Percentiles rank a stretch among this genome's conserved stretches.
Conservation (phyloP, 2,329 filamentous ascomycete species). For the Pestalotiopsis sp. region DNA sequence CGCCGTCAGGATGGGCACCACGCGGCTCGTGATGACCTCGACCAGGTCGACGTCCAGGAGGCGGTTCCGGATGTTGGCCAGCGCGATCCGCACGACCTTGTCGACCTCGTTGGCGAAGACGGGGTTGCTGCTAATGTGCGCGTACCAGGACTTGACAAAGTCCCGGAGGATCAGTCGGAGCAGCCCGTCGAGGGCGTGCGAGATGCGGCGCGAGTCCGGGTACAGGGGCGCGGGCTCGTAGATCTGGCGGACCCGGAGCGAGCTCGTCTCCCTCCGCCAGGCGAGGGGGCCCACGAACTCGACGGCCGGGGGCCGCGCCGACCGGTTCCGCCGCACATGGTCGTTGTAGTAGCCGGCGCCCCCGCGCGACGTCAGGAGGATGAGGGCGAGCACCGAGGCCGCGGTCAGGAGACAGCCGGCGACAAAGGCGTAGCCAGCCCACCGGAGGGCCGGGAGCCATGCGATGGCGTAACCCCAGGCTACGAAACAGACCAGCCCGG, state of each 20-base stretch:
- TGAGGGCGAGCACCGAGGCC: constrained; percentile 57
- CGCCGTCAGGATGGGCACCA: constrained; percentile 85
- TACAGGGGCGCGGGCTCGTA: constrained; percentile 75
- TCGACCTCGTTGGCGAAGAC: constrained; percentile 88
- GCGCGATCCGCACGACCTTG: constrained; percentile 71
- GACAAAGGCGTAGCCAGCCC: constrained; percentile 82
- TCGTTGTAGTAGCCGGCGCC: constrained; percentile 28
- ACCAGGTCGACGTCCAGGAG: constrained; percentile 79
- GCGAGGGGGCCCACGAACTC: constrained; percentile 63
- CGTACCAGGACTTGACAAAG: constrained; percentile 89
- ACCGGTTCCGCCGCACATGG: constrained; percentile 39
- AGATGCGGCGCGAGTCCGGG: constrained; percentile 75
- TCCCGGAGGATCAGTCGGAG: constrained; percentile 78
- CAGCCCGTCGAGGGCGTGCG: constrained; percentile 77
- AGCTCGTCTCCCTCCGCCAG: constrained; percentile 74
- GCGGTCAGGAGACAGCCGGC: constrained; percentile 64
- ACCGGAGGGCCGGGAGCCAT: constrained; percentile 82
- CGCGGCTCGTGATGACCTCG: constrained; percentile 76
- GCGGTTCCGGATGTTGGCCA: constrained; percentile 72
- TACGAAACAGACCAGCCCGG: constrained; percentile 72
- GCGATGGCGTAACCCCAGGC: constrained; percentile 86
- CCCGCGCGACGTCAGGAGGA: constrained; percentile 64
- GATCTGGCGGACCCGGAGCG: constrained; percentile 64
- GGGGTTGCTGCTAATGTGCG: constrained; percentile 77
- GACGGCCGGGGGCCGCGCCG: constrained; percentile 44